A percentile compares a stretch with the other conserved stretches of the same genome.
phyloP scores from a whole-genome alignment of 2,329 filamentous ascomycete genomes.

The Dactylellina haptotyla region DNA sequence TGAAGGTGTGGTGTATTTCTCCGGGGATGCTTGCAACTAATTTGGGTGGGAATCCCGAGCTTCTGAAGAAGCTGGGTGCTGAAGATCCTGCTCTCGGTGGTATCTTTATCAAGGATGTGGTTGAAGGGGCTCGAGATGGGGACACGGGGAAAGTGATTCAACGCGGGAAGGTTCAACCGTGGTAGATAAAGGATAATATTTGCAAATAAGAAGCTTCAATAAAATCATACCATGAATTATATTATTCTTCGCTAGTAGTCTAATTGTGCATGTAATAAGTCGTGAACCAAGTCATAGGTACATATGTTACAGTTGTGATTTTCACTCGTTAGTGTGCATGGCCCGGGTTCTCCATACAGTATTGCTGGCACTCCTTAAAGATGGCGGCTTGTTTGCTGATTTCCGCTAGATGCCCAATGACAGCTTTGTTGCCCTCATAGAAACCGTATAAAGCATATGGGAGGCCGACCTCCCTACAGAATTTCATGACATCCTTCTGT shows the following conservation, averaged over 20 bases:
- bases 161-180: conserved; percentile 59
- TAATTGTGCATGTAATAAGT: conserved; percentile 14
- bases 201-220: neutral
- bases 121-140: conserved; percentile 62
- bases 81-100: conserved; percentile 61
- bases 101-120: conserved; percentile 61
- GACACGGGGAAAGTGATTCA: conserved; percentile 62
- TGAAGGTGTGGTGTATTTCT: conserved; percentile 66
- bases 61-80: conserved; percentile 58
- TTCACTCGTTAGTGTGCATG: conserved; percentile 21
- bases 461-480: conserved; percentile 82
- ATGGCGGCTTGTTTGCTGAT: conserved; percentile 82
- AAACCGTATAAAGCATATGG: conserved; percentile 89
- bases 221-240: neutral
- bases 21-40: conserved; percentile 66
- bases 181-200: conserved; percentile 55
- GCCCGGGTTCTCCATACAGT: conserved; percentile 47
- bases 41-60: conserved; percentile 60
- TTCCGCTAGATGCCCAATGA: conserved; percentile 79
- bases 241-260: conserved; percentile 5
- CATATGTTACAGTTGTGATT: conserved; percentile 17
- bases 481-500: conserved; percentile 80
- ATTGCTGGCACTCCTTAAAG: conserved; percentile 75
- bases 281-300: neutral
- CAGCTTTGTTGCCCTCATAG: conserved; percentile 81